phyloP scores from a whole-genome alignment of 345 rosid genomes.

The Hirschfeldia incana region DNA sequence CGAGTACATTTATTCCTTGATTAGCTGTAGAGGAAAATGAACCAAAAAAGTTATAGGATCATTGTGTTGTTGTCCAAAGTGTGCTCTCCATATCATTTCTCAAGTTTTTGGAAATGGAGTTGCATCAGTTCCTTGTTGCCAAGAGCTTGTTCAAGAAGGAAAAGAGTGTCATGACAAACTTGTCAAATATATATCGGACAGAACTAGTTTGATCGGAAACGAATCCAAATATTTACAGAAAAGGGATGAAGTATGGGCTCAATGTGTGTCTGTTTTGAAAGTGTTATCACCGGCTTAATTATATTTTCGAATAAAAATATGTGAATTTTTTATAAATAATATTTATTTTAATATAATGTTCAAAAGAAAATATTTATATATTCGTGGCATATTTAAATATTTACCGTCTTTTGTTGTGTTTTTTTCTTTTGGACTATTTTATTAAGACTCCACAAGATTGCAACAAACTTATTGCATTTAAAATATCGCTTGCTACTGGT shows the following conservation, averaged over 20 bases:
- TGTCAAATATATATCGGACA: not conserved
- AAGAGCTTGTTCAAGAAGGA: not conserved
- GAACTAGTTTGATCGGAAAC: not conserved
- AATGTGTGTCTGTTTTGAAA: not conserved
- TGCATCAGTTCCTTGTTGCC: not conserved
- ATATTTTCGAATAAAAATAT: no score
- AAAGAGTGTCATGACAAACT: not conserved
- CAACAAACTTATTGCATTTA: not conserved
- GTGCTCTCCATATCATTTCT: not conserved
- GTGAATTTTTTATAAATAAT: not conserved
- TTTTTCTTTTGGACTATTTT: not conserved
- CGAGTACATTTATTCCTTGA: no score
- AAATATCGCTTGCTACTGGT: not conserved
- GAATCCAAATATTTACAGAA: not conserved
- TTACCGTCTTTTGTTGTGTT: no score
- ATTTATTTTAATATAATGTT: no score
- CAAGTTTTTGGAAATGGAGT: not conserved
- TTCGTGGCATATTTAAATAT: no score
- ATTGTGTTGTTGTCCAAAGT: not conserved
- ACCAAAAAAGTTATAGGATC: not conserved
- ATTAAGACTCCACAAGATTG: not conserved
- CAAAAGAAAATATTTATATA: no score
- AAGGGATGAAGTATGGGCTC: not conserved
- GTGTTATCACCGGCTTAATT: not conserved
- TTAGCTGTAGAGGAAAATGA: no score